Conservation (phyloP, 306 rosid genomes). For the Sophora flavescens region DNA sequence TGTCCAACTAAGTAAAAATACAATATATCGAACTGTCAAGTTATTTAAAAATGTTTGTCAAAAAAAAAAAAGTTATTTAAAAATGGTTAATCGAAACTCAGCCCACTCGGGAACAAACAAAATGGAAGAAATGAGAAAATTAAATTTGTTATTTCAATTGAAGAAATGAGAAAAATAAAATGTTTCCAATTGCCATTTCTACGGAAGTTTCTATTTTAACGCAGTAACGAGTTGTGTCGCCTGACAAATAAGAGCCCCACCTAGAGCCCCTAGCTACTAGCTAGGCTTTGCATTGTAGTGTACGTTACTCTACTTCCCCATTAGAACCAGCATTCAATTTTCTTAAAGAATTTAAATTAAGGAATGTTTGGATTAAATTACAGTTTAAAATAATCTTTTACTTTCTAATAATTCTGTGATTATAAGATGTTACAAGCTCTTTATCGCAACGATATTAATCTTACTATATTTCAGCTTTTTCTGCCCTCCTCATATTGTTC, state of each 20-base stretch:
- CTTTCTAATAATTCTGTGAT: too few relatives aligned
- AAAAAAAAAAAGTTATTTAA: too few relatives aligned
- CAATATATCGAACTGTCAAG: background rate
- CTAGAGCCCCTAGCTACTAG: conserved; percentile 12
- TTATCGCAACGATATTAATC: too few relatives aligned
- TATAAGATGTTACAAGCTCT: too few relatives aligned
- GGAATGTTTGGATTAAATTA: too few relatives aligned
- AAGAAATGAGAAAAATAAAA: background rate
- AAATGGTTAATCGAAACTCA: background rate
- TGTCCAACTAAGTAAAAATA: background rate
- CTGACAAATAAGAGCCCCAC: conserved; percentile 45
- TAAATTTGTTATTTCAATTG: background rate
- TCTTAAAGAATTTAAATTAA: background rate
- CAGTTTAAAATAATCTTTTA: too few relatives aligned
- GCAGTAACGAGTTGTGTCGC: background rate
- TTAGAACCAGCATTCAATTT: conserved; percentile 9
- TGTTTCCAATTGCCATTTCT: background rate
- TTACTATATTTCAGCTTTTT: background rate
- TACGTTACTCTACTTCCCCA: background rate
- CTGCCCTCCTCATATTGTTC: background rate
- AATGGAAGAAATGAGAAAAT: background rate
- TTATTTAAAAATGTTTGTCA: too few relatives aligned
- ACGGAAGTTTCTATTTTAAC: conserved; percentile 35
- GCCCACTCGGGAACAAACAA: background rate
- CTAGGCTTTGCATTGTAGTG: conserved; percentile 23